phyloP scores from a whole-genome alignment of 257 asterid genomes.

The Leonotis leonurus region DNA sequence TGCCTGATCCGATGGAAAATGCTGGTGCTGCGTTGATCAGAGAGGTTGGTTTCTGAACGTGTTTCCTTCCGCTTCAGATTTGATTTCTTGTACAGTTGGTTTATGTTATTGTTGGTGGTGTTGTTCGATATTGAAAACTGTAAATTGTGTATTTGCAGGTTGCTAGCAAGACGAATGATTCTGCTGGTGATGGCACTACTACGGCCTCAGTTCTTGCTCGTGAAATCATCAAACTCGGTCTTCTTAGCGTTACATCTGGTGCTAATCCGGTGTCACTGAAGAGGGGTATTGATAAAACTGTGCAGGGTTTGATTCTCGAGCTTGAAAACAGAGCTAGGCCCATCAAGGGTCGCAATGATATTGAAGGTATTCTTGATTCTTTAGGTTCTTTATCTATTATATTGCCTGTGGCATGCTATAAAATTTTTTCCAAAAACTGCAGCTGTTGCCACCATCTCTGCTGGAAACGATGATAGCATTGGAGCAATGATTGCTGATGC shows the following conservation, averaged over 20 bases:
- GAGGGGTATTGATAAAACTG: conserved; percentile 92
- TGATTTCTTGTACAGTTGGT: not conserved
- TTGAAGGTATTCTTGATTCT: conserved; percentile 49
- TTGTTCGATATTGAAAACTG: conserved; percentile 6
- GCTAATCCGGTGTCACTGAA: conserved; percentile 91
- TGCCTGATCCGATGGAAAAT: conserved; percentile 90
- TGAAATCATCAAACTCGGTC: conserved; percentile 89
- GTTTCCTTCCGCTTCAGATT: not conserved
- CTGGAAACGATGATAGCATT: conserved; percentile 82
- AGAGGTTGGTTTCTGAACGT: conserved; percentile 47
- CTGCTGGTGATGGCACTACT: conserved; percentile 99
- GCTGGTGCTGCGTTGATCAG: conserved; percentile 96
- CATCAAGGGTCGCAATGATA: conserved; percentile 88
- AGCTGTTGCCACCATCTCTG: conserved; percentile 92
- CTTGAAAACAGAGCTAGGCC: conserved; percentile 89
- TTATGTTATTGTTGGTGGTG: not conserved
- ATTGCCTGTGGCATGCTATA: not conserved
- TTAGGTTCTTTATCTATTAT: not conserved
- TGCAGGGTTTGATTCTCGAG: conserved; percentile 61
- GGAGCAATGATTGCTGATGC: conserved; percentile 95
- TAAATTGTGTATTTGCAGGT: conserved; percentile 45
- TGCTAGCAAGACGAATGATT: conserved; percentile 98
- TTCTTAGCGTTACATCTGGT: conserved; percentile 89
- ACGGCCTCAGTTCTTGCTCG: conserved; percentile 96
- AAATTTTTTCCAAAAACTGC: conserved; percentile 20